Percentiles rank a stretch among this genome's conserved stretches.
phyloP scores from a whole-genome alignment of 306 rosid species.

The Gastrolobium villosum region DNA sequence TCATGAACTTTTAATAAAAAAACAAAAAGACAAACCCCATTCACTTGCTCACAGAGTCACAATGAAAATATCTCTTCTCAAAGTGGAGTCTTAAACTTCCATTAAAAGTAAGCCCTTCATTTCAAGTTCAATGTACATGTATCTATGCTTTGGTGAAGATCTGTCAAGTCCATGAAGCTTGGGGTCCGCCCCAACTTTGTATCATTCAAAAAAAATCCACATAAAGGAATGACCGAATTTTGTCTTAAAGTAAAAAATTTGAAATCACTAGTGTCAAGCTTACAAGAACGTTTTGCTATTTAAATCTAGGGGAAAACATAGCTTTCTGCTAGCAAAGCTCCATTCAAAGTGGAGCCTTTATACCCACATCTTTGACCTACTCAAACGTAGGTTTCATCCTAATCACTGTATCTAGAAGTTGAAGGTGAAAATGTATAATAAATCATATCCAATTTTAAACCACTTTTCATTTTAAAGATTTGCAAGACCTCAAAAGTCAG shows the following conservation, averaged over 20 bases:
- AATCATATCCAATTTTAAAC: no score
- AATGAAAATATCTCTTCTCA: background rate
- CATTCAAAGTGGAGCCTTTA: no score
- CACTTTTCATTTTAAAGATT: background rate
- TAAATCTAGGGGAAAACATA: background rate
- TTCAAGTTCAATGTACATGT: background rate
- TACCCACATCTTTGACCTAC: no score
- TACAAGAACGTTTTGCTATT: background rate
- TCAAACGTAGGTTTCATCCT: no score
- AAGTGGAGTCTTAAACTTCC: background rate
- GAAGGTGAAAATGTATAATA: no score
- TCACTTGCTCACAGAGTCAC: background rate
- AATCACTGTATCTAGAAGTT: no score
- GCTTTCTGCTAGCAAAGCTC: background rate
- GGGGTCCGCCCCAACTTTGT: no score
- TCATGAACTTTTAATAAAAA: no score
- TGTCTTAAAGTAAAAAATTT: background rate
- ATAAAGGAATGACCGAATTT: background rate
- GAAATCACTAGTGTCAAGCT: background rate
- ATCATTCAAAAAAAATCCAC: background rate
- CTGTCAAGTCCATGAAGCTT: background rate
- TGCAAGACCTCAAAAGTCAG: background rate
- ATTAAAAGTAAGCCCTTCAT: background rate
- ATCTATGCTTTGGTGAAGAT: background rate
- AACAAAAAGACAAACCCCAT: background rate